Evolutionary conservation across 139 green algal genomes (phyloP), one percentile per base, ranked within the genome.

Genomic region (Marvania coccoides): DNA sequence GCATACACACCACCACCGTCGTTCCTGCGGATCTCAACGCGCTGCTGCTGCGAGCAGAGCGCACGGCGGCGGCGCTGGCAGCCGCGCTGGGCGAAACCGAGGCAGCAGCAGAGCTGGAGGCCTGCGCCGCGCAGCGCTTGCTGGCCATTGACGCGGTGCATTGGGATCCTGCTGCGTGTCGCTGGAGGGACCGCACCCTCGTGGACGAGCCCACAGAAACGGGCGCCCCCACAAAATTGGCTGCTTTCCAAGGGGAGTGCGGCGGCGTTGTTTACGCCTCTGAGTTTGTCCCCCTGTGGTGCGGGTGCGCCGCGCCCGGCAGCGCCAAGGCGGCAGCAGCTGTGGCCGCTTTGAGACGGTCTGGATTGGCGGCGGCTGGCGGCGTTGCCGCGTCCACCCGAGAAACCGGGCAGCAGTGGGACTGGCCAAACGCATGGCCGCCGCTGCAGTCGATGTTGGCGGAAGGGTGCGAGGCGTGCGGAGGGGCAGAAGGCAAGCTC

Each of bases 371-470:
- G 23, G 19, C 56, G 1, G 57, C 65, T 0, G 75, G 64, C 54
- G 90, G 91, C 19, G 58, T 97, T 8, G 62, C 83, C 12, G 89
- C 86, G 0, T 91, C 88, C 0, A 28, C 82, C 2, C 45, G 59
- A 9, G 39, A 61, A 2, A 88, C 85, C 0, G 85, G 85, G 4
- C 78, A 98, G 72, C 93, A 98, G 74, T 98, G 93, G 93, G 93
- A 98, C 70, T 90, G 70, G 6, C 91, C 90, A 28, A 97, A 97
- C 65, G 81, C 63, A n/a, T 98, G 93, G 93, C 81, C 93, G 3
- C 93, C 92, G 6, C 63, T 97, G 23, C 81, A 94, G 59, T 79
- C 87, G 73, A 90, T 96, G 71, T 58, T 91, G 34, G 54, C 79
- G 10, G 82, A 86, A 36, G 80, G 69, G 1, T 61, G 63, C n/a